Conservation (phyloP, 129 eudicot species). For the Mikania micrantha region DNA sequence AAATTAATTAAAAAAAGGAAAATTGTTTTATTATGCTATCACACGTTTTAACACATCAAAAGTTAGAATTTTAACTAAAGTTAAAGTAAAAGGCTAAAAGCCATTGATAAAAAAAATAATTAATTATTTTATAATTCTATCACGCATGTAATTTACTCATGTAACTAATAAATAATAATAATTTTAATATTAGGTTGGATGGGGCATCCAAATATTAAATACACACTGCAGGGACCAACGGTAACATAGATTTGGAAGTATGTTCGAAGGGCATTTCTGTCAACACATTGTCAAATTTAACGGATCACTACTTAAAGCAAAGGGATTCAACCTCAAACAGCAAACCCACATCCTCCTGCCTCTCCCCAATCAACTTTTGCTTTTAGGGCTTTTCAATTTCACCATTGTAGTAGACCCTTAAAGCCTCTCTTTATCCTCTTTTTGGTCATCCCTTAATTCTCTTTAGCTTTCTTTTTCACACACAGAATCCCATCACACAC, state of each 20-base stretch:
- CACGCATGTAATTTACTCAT: too few relatives aligned
- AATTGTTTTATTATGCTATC: too few relatives aligned
- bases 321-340: constrained; percentile 23
- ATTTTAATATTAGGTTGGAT: constrained; percentile 2
- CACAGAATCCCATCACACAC: constrained; percentile 22
- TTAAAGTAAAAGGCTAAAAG: too few relatives aligned
- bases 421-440: neutral
- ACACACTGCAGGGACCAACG: constrained; percentile 47
- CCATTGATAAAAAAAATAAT: too few relatives aligned
- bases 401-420: constrained; percentile 29
- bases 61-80: too few relatives aligned
- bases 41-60: too few relatives aligned
- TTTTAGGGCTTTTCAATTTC: constrained; percentile 25
- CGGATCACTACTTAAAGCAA: constrained; percentile 50
- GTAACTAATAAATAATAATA: neutral
- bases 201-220: constrained; percentile 21
- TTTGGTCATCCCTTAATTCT: constrained; percentile 16
- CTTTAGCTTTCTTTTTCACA: constrained; percentile 12
- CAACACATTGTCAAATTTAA: constrained; percentile 39
- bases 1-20: too few relatives aligned
- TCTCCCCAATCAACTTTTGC: constrained; percentile 41
- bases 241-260: constrained; percentile 89
- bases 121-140: too few relatives aligned
- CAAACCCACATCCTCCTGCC: constrained; percentile 28
- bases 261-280: constrained; percentile 65